Base-by-base conservation (phyloP, 495 filamentous ascomycete species). In the Hypoxylon intermedium region DNA sequence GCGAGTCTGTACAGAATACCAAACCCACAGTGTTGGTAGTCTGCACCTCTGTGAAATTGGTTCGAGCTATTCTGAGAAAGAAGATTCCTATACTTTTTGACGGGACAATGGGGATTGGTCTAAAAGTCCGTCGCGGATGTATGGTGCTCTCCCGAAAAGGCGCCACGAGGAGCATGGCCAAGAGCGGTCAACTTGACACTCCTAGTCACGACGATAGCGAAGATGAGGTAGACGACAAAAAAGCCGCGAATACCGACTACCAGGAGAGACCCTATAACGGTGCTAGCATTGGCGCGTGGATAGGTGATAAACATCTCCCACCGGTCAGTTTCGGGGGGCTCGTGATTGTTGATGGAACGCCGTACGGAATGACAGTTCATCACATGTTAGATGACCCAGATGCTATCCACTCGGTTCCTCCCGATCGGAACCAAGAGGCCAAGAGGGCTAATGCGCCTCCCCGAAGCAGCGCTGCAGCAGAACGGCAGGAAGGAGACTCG, bases 351-450 rank as follows among this genome's bases (percentile, higher is more conserved):
- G 91, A 97, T 70, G 85, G 88, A 47, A 83, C 87, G 59, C 84
- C 88, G 1, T 94, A 90, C 68, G 93, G 93, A 6, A 91, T 97
- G 87, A 96, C 89, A 13, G 93, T 97, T 2, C 93, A 98, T 62
- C 93, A 98, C 69, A 90, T 98, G 86, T 81, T 98, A 1, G 93
- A 98, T 62, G 84, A 88, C 12, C 89, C 89, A 3, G 89, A 87
- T 12, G 83, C 85, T 34, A 75, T 82, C 60, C 67, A 82, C 53
- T 71, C 81, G 6, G 18, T 6, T 16, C 24, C 41, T 28, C n/a
- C 38, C 9, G 13, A 66, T 65, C 74, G 51, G 26, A 65, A 15
- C 2, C n/a, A n/a, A n/a, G 59, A 58, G 20, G 75, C 76, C 15
- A 71, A 62, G 36, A 44, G 58, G 30, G 47, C 55, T 7, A 60